Conservation (phyloP, 2,329 filamentous ascomycete species). For the Cryphonectria carpinicola region DNA sequence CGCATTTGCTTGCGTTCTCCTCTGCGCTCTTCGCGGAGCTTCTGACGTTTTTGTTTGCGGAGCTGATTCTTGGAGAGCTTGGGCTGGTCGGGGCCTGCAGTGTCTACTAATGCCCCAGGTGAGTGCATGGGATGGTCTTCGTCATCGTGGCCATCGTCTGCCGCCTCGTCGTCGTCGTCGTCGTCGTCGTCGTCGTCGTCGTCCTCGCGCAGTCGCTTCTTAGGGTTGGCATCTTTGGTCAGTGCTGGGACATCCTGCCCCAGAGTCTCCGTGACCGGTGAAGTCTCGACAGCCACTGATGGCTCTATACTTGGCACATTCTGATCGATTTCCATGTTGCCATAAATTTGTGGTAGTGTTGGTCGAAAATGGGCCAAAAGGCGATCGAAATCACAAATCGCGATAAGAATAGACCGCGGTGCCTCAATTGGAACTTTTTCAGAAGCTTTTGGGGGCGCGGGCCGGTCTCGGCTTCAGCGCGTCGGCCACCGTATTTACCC, state of each 20-base stretch:
- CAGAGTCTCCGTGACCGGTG: background rate
- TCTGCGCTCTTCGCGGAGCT: slow-evolving; percentile 76
- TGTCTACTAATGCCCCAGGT: background rate
- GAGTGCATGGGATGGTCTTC: background rate
- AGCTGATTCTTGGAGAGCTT: slow-evolving; percentile 80
- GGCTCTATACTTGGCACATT: background rate
- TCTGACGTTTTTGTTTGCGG: slow-evolving; percentile 74
- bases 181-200: slow-evolving; percentile 12
- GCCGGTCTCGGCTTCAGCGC: slow-evolving; percentile 11
- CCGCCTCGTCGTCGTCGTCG: background rate
- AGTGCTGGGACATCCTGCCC: background rate
- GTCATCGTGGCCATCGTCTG: slow-evolving; percentile 8
- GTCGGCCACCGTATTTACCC: background rate
- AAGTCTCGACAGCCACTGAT: background rate
- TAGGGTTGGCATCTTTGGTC: slow-evolving; percentile 11
- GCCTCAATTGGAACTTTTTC: slow-evolving; percentile 23
- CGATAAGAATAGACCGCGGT: background rate
- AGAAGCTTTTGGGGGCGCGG: background rate
- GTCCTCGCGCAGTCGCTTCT: slow-evolving; percentile 22
- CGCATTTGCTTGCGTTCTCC: slow-evolving; percentile 58
- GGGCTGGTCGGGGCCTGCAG: slow-evolving; percentile 12
- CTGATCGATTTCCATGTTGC: slow-evolving; percentile 11
- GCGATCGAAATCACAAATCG: background rate
- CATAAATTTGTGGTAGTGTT: no score
- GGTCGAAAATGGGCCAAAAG: background rate